These are phyloP conservation scores for Wallacemonas sp. DNA, from an alignment of 208 protist genomes.

Conservation along the genomic window DNA sequence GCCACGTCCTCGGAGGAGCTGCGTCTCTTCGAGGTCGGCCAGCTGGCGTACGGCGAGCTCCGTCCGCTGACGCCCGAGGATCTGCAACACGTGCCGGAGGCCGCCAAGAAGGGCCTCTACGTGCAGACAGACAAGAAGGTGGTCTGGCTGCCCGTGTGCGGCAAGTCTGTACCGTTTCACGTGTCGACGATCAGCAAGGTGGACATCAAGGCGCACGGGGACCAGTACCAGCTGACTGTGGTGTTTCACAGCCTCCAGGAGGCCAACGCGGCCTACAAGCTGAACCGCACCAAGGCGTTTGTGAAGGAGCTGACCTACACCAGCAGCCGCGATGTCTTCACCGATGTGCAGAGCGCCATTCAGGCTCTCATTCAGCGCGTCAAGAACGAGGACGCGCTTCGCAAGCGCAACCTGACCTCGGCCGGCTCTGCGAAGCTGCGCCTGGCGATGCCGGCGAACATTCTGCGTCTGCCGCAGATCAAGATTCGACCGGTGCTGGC, in stretches of 20 bases:
- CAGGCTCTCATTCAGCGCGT: constrained; percentile 72
- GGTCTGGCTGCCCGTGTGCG: constrained; percentile 95
- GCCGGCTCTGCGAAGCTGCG: constrained; percentile 51
- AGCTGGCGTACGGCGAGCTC: constrained; percentile 71
- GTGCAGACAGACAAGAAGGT: constrained; percentile 89
- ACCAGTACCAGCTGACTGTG: constrained; percentile 78
- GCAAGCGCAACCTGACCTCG: constrained; percentile 49
- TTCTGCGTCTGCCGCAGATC: constrained; percentile 81
- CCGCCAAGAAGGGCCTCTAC: constrained; percentile 49
- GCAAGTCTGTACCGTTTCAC: constrained; percentile 93
- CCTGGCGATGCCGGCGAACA: constrained; percentile 32
- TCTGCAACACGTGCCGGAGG: constrained; percentile 33
- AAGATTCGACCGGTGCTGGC: constrained; percentile 89
- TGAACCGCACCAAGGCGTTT: constrained; percentile 85
- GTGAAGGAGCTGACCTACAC: constrained; percentile 90
- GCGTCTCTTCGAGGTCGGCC: constrained; percentile 63
- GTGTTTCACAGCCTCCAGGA: constrained; percentile 89
- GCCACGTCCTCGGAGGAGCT: constrained; percentile 61
- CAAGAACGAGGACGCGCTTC: constrained; percentile 72
- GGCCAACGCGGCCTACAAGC: constrained; percentile 75
- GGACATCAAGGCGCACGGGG: constrained; percentile 81
- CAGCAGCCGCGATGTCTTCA: constrained; percentile 58
- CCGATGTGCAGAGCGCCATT: constrained; percentile 54
- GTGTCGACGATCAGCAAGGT: constrained; percentile 95
- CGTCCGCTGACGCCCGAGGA: constrained; percentile 41